Percentiles rank a stretch among this genome's conserved stretches.
phyloP scores from a whole-genome alignment of 2,329 filamentous ascomycete species.

The Sporothrix inflata region DNA sequence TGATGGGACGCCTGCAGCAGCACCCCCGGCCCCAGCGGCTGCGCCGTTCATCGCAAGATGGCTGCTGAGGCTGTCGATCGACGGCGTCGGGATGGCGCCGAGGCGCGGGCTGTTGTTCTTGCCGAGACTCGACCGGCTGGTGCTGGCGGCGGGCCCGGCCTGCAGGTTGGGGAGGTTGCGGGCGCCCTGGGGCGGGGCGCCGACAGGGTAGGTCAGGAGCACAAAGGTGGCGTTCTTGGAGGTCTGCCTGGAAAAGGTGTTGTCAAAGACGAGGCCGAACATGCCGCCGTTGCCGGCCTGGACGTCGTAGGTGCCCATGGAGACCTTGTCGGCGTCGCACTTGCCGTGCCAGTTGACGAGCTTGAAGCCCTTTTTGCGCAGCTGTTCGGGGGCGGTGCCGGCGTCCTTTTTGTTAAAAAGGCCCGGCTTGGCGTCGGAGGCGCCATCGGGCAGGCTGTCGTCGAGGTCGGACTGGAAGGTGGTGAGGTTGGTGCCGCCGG shows the following conservation, averaged over 20 bases:
- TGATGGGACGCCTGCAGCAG: neutral
- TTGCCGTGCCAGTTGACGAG: constrained; percentile 86
- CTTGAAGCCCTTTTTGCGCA: constrained; percentile 69
- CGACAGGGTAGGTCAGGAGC: constrained; percentile 88
- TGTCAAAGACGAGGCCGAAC: constrained; percentile 97
- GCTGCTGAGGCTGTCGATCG: constrained; percentile 64
- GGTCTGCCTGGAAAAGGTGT: constrained; percentile 94
- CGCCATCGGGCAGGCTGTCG: constrained; percentile 48
- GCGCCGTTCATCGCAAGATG: constrained; percentile 53
- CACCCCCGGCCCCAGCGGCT: constrained; percentile 45
- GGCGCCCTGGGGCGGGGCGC: constrained; percentile 73
- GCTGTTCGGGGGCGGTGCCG: constrained; percentile 63
- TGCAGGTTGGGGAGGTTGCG: constrained; percentile 68
- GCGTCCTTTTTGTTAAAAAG: constrained; percentile 60
- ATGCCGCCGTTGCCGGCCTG: constrained; percentile 76
- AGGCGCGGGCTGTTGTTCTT: constrained; percentile 49
- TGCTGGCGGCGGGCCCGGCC: constrained; percentile 42
- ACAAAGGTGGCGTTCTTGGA: constrained; percentile 96
- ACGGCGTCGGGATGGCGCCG: constrained; percentile 50
- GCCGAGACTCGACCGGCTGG: constrained; percentile 57
- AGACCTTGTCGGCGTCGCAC: constrained; percentile 94
- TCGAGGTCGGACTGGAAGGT: constrained; percentile 50
- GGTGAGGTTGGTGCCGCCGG: constrained; percentile 57
- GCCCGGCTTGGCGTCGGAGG: constrained; percentile 49
- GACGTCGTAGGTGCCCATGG: constrained; percentile 87